Percentiles rank a stretch among this genome's conserved stretches.
Conservation (phyloP, 768 basidiomycete species). For the Lentinula boryana region DNA sequence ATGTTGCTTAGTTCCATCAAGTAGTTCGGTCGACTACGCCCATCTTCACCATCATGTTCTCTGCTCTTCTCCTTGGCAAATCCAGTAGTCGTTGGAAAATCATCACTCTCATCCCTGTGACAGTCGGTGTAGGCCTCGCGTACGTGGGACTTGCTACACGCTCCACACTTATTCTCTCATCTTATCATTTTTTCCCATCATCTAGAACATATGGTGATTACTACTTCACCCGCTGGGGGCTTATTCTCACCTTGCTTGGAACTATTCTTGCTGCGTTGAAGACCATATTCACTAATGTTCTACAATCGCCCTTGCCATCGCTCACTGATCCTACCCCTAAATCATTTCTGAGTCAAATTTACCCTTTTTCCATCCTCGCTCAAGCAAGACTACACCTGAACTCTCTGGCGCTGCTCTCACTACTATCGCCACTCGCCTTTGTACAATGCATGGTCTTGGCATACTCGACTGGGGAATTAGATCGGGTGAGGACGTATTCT, state of each 20-base stretch:
- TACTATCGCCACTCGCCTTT: constrained; percentile 91
- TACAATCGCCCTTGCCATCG: constrained; percentile 41
- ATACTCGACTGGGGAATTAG: constrained; percentile 75
- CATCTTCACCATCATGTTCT: constrained; percentile 82
- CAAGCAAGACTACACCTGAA: constrained; percentile 39
- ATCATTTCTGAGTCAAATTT: constrained; percentile 11
- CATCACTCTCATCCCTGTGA: constrained; percentile 74
- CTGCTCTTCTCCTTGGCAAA: constrained; percentile 59
- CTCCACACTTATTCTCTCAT: background rate
- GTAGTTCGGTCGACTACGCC: constrained; percentile 92
- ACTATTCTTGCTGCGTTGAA: constrained; percentile 91
- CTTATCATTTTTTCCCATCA: constrained; percentile 3
- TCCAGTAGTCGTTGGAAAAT: constrained; percentile 58
- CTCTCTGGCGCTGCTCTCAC: constrained; percentile 81
- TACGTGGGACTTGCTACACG: constrained; percentile 29
- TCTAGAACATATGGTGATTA: constrained; percentile 91
- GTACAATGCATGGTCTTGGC: constrained; percentile 80
- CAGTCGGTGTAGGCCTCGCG: constrained; percentile 89
- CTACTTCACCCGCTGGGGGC: constrained; percentile 80
- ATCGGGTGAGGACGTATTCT: constrained; percentile 45
- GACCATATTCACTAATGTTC: constrained; percentile 84
- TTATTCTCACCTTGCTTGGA: constrained; percentile 84
- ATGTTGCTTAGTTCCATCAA: constrained; percentile 77
- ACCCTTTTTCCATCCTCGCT: constrained; percentile 16
- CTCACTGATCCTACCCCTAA: constrained; percentile 9